phyloP scores from a whole-genome alignment of 106 monocot species.

The Dendrobium officinale region DNA sequence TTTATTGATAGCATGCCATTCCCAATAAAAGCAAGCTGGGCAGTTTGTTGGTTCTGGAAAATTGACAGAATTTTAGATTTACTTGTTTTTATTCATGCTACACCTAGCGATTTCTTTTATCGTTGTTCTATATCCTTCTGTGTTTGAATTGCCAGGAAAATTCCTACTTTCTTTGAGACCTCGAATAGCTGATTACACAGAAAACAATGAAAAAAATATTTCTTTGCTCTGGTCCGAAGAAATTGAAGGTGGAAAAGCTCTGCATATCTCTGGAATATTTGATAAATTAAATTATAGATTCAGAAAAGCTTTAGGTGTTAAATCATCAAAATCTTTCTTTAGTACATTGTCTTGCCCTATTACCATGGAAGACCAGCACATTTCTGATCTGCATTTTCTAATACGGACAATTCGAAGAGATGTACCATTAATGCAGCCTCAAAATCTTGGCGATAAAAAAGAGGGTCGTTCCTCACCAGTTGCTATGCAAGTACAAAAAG shows the following conservation, averaged over 20 bases:
- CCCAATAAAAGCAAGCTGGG: too few relatives aligned
- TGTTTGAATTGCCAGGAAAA: constrained; percentile 52
- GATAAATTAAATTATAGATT: constrained; percentile 72
- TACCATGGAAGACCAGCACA: constrained; percentile 26
- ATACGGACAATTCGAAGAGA: constrained; percentile 63
- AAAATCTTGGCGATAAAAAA: constrained; percentile 10
- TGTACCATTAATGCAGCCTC: constrained; percentile 56
- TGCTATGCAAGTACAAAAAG: constrained; percentile 61
- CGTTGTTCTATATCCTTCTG: not conserved
- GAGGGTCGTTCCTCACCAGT: constrained; percentile 31
- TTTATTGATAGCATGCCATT: not conserved
- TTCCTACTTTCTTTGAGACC: constrained; percentile 73
- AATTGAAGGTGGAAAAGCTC: constrained; percentile 63
- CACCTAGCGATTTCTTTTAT: not conserved
- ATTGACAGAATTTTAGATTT: not conserved
- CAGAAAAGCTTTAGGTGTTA: constrained; percentile 51
- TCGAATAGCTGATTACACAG: constrained; percentile 28
- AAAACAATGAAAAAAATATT: constrained; percentile 19
- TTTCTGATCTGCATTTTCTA: constrained; percentile 60
- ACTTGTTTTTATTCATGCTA: not conserved
- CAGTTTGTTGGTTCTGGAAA: constrained; percentile 2
- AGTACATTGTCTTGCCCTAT: constrained; percentile 53
- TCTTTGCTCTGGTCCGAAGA: constrained; percentile 68
- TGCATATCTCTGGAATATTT: constrained; percentile 60
- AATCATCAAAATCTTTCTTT: constrained; percentile 60